A percentile compares a stretch with the other conserved stretches of the same genome.
phyloP scores from a whole-genome alignment of 2,329 filamentous ascomycete species.

The Hypoxylon sp. region DNA sequence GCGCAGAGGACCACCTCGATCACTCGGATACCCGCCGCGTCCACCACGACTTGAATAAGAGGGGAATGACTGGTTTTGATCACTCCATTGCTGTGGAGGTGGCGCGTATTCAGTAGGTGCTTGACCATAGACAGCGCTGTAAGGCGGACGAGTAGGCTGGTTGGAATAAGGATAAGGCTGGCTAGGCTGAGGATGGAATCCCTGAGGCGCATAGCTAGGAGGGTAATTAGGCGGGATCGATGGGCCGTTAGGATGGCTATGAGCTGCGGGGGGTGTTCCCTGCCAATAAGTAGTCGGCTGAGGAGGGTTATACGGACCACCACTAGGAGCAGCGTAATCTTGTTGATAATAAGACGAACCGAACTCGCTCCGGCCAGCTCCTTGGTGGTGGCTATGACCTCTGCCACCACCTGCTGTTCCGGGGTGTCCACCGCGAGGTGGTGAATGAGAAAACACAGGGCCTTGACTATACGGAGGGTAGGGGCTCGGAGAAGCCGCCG shows the following conservation, averaged over 20 bases:
- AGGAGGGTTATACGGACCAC: slow-evolving; percentile 46
- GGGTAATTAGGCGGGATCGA: slow-evolving; percentile 61
- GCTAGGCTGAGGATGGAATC: slow-evolving; percentile 58
- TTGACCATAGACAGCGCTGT: slow-evolving; percentile 57
- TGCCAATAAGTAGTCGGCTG: slow-evolving; percentile 53
- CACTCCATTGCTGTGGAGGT: slow-evolving; percentile 59
- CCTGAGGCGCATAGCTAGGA: slow-evolving; percentile 55
- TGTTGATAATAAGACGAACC: slow-evolving; percentile 49
- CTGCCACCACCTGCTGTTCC: slow-evolving; percentile 42
- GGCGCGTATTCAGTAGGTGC: slow-evolving; percentile 54
- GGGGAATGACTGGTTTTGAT: slow-evolving; percentile 50
- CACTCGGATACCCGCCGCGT: slow-evolving; percentile 60
- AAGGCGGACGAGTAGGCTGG: slow-evolving; percentile 49
- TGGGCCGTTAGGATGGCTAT: slow-evolving; percentile 47
- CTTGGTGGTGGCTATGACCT: slow-evolving; percentile 48
- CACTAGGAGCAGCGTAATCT: slow-evolving; percentile 45
- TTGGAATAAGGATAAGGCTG: slow-evolving; percentile 55
- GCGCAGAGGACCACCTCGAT: slow-evolving; percentile 55
- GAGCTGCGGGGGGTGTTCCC: slow-evolving; percentile 47
- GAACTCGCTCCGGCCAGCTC: slow-evolving; percentile 44
- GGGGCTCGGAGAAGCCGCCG: slow-evolving; percentile 43
- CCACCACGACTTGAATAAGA: slow-evolving; percentile 53
- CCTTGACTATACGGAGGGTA: slow-evolving; percentile 53
- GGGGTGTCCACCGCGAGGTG: slow-evolving; percentile 47
- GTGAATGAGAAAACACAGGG: slow-evolving; percentile 59